Conservation (phyloP, 1,139 yeast species). For the Pichia sp. region DNA sequence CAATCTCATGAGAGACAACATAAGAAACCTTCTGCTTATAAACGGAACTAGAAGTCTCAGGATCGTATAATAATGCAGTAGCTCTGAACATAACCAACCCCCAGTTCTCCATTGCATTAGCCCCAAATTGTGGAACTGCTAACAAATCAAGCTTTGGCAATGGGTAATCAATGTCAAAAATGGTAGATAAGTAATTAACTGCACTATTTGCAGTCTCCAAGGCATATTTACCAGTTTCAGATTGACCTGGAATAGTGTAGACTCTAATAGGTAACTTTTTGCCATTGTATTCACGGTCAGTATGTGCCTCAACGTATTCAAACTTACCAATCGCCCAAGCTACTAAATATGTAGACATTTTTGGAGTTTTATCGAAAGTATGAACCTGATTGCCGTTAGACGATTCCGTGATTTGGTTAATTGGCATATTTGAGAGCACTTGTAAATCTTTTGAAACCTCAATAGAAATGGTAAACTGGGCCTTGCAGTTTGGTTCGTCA, state of each 20-base stretch:
- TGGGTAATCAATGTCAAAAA: constrained; percentile 53
- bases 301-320: constrained; percentile 42
- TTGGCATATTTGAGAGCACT: constrained; percentile 78
- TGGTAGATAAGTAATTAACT: constrained; percentile 42
- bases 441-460: constrained; percentile 53
- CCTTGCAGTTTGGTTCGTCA: constrained; percentile 83
- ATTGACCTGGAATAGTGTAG: constrained; percentile 48
- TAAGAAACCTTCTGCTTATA: constrained; percentile 49
- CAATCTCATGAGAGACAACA: constrained; percentile 54
- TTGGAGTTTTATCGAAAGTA: constrained; percentile 39
- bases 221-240: constrained; percentile 42
- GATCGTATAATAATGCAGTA: constrained; percentile 45
- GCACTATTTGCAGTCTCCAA: constrained; percentile 47
- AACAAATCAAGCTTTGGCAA: constrained; percentile 52
- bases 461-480: constrained; percentile 63
- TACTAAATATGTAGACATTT: constrained; percentile 49
- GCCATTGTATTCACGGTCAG: constrained; percentile 27
- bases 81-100: constrained; percentile 51
- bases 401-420: constrained; percentile 38
- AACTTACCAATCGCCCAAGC: constrained; percentile 57
- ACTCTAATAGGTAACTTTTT: constrained; percentile 46
- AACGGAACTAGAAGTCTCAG: constrained; percentile 36
- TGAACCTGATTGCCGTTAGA: constrained; percentile 9
- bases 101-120: constrained; percentile 60
- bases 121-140: constrained; percentile 52